A percentile compares a stretch with the other conserved stretches of the same genome.
Conservation (phyloP, 176 grass and related monocot genomes). For the Juncus inflexus region DNA sequence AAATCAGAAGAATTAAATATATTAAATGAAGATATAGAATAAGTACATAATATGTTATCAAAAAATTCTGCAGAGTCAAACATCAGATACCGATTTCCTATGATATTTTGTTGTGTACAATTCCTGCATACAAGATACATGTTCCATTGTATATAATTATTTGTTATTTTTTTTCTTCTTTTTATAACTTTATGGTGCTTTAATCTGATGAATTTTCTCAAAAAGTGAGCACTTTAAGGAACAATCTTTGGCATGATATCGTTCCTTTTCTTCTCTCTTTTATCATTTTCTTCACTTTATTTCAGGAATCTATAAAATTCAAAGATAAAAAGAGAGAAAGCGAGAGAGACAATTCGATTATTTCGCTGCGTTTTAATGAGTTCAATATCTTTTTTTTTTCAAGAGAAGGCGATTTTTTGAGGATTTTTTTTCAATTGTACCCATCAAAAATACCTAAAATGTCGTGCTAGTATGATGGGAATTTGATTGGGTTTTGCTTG, state of each 20-base stretch:
- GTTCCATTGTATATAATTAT: neutral
- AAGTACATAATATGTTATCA: no score
- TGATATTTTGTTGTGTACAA: neutral
- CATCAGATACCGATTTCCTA: no score
- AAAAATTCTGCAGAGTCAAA: no score
- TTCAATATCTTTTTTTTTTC: no score
- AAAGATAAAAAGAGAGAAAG: conserved; percentile 4
- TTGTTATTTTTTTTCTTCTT: no score
- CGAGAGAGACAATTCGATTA: conserved; percentile 22
- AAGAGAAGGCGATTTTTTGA: no score
- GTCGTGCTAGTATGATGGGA: no score
- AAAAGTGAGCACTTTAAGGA: conserved; percentile 23
- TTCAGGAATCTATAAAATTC: conserved; percentile 23
- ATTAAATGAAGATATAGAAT: no score
- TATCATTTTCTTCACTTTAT: conserved; percentile 26
- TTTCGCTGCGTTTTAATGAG: neutral
- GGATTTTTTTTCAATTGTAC: no score
- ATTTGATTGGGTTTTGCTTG: no score
- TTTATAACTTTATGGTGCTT: neutral
- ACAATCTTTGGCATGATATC: conserved; percentile 23
- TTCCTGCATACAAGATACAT: neutral
- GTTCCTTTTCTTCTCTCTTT: conserved; percentile 14
- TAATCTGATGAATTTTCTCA: conserved; percentile 9
- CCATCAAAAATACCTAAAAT: no score
- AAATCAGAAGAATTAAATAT: no score